Conservation (phyloP, 208 protist genomes). For the Acanthamoeba healyi region DNA sequence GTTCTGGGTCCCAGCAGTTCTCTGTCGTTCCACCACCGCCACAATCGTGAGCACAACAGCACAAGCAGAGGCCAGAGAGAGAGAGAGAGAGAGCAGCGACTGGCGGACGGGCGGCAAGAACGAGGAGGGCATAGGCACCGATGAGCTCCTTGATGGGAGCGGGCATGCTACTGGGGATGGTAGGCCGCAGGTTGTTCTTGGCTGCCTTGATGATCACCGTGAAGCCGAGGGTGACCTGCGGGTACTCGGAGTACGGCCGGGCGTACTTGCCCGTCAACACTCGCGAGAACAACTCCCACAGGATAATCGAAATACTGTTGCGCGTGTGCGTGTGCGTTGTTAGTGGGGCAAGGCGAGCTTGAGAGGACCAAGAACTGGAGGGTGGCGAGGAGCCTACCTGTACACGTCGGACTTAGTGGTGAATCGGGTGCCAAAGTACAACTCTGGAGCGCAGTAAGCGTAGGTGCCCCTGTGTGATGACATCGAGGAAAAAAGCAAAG, state of each 20-base stretch:
- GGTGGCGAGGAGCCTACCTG: not conserved
- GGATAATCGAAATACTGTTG: conserved; percentile 32
- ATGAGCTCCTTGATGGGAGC: conserved; percentile 38
- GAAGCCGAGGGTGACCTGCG: conserved; percentile 53
- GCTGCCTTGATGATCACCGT: conserved; percentile 61
- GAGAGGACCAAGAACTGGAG: not conserved
- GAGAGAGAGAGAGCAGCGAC: no score
- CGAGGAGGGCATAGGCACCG: no score
- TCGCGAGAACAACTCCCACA: conserved; percentile 43
- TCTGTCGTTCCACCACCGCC: not conserved
- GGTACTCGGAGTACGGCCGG: conserved; percentile 34
- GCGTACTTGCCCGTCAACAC: conserved; percentile 49
- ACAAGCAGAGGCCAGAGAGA: no score
- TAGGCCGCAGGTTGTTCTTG: conserved; percentile 51
- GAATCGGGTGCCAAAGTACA: conserved; percentile 52
- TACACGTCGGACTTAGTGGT: conserved; percentile 63
- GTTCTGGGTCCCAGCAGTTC: conserved; percentile 34
- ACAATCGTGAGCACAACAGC: no score
- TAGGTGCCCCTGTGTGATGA: conserved; percentile 9
- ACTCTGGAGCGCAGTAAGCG: conserved; percentile 49
- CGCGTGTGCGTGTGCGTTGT: not conserved
- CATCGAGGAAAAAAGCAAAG: not conserved
- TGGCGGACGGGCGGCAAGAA: no score
- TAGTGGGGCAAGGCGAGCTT: not conserved
- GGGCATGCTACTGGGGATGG: conserved; percentile 3